A percentile compares a stretch with the other conserved stretches of the same genome.
Conservation (phyloP, 1,284 basidiomycete species). For the Kwoniella shivajii region DNA sequence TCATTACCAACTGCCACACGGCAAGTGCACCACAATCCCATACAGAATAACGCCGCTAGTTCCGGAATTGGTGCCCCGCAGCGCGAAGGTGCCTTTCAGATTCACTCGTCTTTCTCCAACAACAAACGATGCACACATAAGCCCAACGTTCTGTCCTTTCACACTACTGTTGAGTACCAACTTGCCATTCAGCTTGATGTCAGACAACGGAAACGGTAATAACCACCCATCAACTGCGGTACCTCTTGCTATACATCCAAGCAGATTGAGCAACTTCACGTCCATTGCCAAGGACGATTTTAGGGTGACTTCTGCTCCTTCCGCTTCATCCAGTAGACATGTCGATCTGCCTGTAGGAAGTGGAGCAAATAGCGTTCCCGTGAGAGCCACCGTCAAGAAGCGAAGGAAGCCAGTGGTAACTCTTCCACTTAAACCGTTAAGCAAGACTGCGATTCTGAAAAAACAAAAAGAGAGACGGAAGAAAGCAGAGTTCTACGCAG, state of each 20-base stretch:
- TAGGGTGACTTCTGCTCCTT: neutral
- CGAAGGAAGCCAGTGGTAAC: neutral
- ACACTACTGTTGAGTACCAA: neutral
- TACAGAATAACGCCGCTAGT: slow-evolving; percentile 5
- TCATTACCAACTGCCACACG: slow-evolving; percentile 7
- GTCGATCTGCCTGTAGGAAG: neutral
- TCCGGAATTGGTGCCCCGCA: slow-evolving; percentile 9
- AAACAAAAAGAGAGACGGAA: neutral
- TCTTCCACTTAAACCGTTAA: slow-evolving; percentile 1
- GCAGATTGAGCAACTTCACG: neutral
- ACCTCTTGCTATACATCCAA: neutral
- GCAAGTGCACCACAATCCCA: too few relatives aligned
- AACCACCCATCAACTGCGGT: neutral
- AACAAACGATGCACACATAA: too few relatives aligned
- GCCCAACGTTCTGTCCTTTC: neutral
- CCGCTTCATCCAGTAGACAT: neutral
- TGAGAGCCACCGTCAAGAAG: neutral
- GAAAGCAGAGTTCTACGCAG: slow-evolving; percentile 1
- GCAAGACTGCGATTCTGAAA: neutral
- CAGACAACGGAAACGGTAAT: too few relatives aligned
- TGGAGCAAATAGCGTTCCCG: slow-evolving; percentile 1
- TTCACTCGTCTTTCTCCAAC: too few relatives aligned
- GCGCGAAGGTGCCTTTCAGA: neutral
- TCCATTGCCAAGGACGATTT: neutral
- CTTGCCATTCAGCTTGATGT: neutral